Conservation (phyloP, 352 stramenopile genomes). For the Phytophthora citricola region DNA sequence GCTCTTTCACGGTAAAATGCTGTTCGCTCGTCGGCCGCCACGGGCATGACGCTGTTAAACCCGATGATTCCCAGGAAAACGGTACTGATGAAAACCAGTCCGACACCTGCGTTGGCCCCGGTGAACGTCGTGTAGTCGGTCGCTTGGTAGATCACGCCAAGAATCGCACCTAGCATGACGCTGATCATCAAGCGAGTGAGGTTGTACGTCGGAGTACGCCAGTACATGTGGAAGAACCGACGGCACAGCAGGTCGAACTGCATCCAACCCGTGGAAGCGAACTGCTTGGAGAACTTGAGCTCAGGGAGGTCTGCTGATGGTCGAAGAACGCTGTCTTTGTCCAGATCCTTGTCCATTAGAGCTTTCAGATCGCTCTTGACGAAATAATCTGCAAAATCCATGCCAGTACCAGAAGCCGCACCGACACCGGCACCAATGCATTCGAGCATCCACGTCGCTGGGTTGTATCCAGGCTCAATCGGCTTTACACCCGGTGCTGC, state of each 20-base stretch:
- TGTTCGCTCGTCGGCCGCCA: slow-evolving; percentile 85
- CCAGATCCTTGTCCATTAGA: slow-evolving; percentile 49
- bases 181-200: slow-evolving; percentile 76
- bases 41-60: slow-evolving; percentile 80
- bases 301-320: slow-evolving; percentile 39
- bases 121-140: slow-evolving; percentile 59
- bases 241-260: slow-evolving; percentile 56
- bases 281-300: slow-evolving; percentile 51
- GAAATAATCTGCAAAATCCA: slow-evolving; percentile 58
- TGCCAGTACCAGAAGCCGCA: slow-evolving; percentile 5
- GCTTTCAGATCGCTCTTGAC: slow-evolving; percentile 38
- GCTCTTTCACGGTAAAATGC: slow-evolving; percentile 92
- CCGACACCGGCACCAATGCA: slow-evolving; percentile 65
- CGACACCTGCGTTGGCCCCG: slow-evolving; percentile 57
- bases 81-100: slow-evolving; percentile 85
- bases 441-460: slow-evolving; percentile 92
- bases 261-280: slow-evolving; percentile 28
- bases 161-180: slow-evolving; percentile 71
- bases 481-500: slow-evolving; percentile 36
- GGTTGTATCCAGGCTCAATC: slow-evolving; percentile 89
- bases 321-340: slow-evolving; percentile 49
- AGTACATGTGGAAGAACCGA: slow-evolving; percentile 83
- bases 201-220: slow-evolving; percentile 85
- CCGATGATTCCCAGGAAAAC: slow-evolving; percentile 85
- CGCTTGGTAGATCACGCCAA: slow-evolving; percentile 75